Percentiles rank a stretch among this genome's conserved stretches.
These are phyloP conservation scores for Fraxinus nigra DNA, from an alignment of 305 asterid genomes.

Conservation along the genomic window DNA sequence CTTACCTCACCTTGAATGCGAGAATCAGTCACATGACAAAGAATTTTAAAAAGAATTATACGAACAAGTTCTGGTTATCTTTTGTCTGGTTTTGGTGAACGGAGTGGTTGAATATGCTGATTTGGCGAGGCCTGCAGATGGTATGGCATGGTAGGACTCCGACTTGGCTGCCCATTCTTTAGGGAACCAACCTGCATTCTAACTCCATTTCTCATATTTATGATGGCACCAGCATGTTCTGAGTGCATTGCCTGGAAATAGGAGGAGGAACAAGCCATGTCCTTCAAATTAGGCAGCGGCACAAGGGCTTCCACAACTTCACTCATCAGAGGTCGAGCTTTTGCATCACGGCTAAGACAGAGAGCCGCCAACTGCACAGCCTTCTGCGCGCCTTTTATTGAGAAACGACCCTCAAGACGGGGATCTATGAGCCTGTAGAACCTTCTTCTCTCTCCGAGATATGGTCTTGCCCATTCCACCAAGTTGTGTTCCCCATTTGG, in stretches of 20 bases:
- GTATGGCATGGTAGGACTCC: constrained; percentile 43
- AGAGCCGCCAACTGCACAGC: constrained; percentile 64
- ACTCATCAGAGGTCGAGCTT: constrained; percentile 75
- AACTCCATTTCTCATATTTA: neutral
- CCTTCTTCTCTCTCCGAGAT: constrained; percentile 50
- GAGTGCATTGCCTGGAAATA: constrained; percentile 57
- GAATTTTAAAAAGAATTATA: constrained; percentile 7
- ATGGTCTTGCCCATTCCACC: constrained; percentile 69
- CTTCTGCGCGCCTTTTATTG: constrained; percentile 60
- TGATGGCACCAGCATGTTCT: constrained; percentile 29
- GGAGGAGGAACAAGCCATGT: constrained; percentile 61
- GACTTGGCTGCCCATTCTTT: constrained; percentile 34
- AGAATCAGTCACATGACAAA: constrained; percentile 1
- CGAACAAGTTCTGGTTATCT: constrained; percentile 8
- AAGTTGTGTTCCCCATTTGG: constrained; percentile 64
- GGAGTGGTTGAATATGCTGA: constrained; percentile 27
- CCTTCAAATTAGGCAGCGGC: constrained; percentile 56
- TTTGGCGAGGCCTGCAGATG: constrained; percentile 35
- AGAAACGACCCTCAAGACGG: constrained; percentile 72
- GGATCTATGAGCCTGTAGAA: constrained; percentile 61
- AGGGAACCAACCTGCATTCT: constrained; percentile 29
- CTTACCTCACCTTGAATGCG: neutral
- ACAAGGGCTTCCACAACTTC: constrained; percentile 65
- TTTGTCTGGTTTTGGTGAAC: constrained; percentile 36
- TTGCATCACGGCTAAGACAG: constrained; percentile 71